Base-by-base conservation (phyloP, 177 flowering plant species). In the Tripterygium wilfordii region DNA sequence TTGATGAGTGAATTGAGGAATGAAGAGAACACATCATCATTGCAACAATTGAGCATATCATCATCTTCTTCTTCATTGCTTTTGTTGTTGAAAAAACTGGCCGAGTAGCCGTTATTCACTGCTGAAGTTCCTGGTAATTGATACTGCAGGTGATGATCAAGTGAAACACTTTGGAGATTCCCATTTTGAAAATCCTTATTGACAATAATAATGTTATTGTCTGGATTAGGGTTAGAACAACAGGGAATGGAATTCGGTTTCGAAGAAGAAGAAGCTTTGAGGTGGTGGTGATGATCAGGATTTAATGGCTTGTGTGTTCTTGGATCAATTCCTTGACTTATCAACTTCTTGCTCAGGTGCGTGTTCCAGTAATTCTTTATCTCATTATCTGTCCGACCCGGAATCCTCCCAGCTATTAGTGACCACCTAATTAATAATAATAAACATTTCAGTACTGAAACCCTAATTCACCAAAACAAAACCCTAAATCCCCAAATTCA, bases 281-380 rank as follows among this genome's bases (percentile, higher is more conserved):
- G 40, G 66, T 9, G 2, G 37, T 13, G 10, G 38, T 36, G 14
- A 10, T 13, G 6, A 30, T 21, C 29, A 8, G 38, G 42, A 10
- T 55, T 56, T 1, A 80, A 28, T 3, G 88, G 94, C 60, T 76
- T 80, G 70, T 85, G 95, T n/a, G 90, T 83, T 40, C 78, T 66
- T 7, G 95, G 95, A 65, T 86, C 84, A 4, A 86, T 81, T 5
- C 91, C 95, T 74, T 75, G 88, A 53, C 74, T 79, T 29, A 86
- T 77, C 20, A 86, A 59, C 62, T 86, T 86, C 75, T 86, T 83
- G 67, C 85, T 79, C 10, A 86, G 82, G 50, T 80, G 95, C 4
- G 88, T 85, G 66, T 85, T 85, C 95, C 95, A 85, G 54, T 82
- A 85, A 56, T 85, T 85, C 82, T 82, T 83, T 57, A 85, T 78